phyloP scores from a whole-genome alignment of 495 filamentous ascomycete genomes.

The Talaromyces proteolyticus region DNA sequence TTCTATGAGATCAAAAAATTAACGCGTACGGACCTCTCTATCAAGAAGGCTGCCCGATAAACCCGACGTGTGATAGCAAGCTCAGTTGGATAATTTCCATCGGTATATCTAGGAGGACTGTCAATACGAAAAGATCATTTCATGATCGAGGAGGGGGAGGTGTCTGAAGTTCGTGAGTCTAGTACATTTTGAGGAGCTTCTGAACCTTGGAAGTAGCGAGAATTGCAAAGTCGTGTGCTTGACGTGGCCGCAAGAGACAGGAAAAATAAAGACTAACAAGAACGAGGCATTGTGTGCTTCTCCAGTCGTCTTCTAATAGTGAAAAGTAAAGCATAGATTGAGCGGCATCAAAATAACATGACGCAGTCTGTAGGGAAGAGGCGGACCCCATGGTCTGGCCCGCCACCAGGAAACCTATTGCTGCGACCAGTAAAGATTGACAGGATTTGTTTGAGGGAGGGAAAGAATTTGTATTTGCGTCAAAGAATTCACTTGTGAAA shows the following conservation, averaged over 20 bases:
- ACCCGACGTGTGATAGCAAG: neutral
- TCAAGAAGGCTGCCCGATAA: conserved; percentile 1
- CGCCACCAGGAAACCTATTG: neutral
- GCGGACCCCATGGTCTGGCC: too few relatives aligned
- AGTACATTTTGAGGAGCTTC: neutral
- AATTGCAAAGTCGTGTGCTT: neutral
- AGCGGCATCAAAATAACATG: neutral
- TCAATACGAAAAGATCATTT: too few relatives aligned
- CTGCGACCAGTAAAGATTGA: neutral
- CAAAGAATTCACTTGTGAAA: neutral
- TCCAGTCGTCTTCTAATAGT: neutral
- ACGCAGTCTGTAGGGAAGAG: neutral
- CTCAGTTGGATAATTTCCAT: too few relatives aligned
- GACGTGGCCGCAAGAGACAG: conserved; percentile 1
- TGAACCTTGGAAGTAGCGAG: neutral
- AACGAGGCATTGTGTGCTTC: neutral
- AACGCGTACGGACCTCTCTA: neutral
- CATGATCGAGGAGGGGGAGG: too few relatives aligned
- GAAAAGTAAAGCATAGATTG: neutral
- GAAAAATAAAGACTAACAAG: neutral
- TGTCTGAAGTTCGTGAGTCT: neutral
- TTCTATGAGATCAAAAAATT: neutral
- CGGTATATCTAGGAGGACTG: too few relatives aligned
- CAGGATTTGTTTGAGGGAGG: neutral
- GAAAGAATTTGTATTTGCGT: neutral